Evolutionary conservation across 1,139 yeast genomes (phyloP), one percentile per base, ranked within the genome.

Genomic region (Pichia sp.): DNA sequence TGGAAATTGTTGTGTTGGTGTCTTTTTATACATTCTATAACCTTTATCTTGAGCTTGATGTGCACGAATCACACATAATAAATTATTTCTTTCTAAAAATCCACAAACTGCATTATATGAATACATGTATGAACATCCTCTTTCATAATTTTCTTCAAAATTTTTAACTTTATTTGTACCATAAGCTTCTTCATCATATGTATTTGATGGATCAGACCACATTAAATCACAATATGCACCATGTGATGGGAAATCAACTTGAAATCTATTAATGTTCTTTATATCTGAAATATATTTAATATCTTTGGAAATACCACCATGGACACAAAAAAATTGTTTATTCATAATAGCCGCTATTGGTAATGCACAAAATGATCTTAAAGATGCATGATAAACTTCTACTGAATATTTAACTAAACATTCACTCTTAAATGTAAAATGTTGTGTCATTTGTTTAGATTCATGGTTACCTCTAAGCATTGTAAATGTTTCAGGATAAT

Each of bases 41-140:
- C 98, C 98, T 14, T 94, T 93, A 63, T 91, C 96, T 62, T 91
- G 98, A 1, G 97, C 97, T 63, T 91, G 97, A 61, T 91, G 98
- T 1, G 97, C 98, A 48, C 98, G 72, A 39, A 91, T 88, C 31
- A 91, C 77, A 11, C 91, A 83, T 35, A 91, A 66, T 37, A 91
- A 66, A 24, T 87, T 85, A 33, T 89, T 91, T 46, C 80, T 70
- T 54, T 84, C 86, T 55, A 91, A 68, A 53, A 91, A 91, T 38
- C 75, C 76, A 55, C 95, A 84, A 2, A 86, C 77, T 0, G 97
- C 97, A 43, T 74, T 75, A 60, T 84, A 91, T 1, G 96, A 80
- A 61, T 78, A 91, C 39, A 93, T 87, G 61, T 79, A 91, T 0
- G 96, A 88, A 61, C 98, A 91, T 3, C 97, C 97, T 51, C 98